A percentile compares a stretch with the other conserved stretches of the same genome.
These are phyloP conservation scores for Verticillium tricorpus DNA, from an alignment of 2,329 filamentous ascomycete genomes.

Conservation along the genomic window DNA sequence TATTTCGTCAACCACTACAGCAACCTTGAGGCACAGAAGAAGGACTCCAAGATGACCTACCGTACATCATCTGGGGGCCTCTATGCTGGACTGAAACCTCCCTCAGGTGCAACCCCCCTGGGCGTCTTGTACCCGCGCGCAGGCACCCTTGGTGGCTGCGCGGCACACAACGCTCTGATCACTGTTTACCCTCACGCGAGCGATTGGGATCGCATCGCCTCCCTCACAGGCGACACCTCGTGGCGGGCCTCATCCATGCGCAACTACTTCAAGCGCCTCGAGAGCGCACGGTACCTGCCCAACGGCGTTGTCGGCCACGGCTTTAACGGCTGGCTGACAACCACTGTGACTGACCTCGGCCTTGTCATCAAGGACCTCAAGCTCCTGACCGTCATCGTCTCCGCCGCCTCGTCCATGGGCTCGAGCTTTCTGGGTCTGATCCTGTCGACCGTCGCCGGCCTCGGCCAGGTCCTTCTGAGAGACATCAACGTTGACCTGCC, in stretches of 20 bases:
- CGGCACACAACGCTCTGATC: slow-evolving; percentile 58
- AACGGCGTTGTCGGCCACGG: slow-evolving; percentile 44
- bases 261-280: slow-evolving; percentile 51
- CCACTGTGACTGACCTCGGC: slow-evolving; percentile 11
- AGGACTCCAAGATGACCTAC: slow-evolving; percentile 51
- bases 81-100: slow-evolving; percentile 33
- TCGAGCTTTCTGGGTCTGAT: slow-evolving; percentile 16
- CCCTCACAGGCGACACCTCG: slow-evolving; percentile 54
- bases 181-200: slow-evolving; percentile 52
- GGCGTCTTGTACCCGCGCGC: slow-evolving; percentile 43
- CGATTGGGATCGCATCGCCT: slow-evolving; percentile 55
- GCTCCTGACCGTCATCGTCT: slow-evolving; percentile 22
- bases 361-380: slow-evolving; percentile 23
- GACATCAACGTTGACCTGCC: slow-evolving; percentile 23
- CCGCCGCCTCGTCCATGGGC: slow-evolving; percentile 23
- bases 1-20: slow-evolving; percentile 15
- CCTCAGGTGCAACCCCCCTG: slow-evolving; percentile 31
- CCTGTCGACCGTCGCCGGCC: slow-evolving; percentile 18
- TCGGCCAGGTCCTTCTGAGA: slow-evolving; percentile 21
- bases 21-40: slow-evolving; percentile 21
- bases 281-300: slow-evolving; percentile 49
- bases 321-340: slow-evolving; percentile 47
- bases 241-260: slow-evolving; percentile 58
- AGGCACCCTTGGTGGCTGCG: slow-evolving; percentile 44
- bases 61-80: slow-evolving; percentile 28